phyloP scores from a whole-genome alignment of 169 alveolate species.

The Babesia ovata region DNA sequence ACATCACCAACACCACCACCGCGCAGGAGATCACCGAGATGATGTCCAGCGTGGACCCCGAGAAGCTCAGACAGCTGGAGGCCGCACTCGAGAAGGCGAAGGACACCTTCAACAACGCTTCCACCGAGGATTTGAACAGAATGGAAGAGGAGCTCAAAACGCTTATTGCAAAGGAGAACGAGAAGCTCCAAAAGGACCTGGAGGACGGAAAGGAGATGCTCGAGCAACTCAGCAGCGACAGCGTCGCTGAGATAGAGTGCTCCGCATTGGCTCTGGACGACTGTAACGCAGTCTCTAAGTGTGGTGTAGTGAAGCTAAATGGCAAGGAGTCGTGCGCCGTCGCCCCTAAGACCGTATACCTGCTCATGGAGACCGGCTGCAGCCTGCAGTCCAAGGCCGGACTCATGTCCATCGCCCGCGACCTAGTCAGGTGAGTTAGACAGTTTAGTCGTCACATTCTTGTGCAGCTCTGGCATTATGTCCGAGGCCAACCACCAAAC shows the following conservation, averaged over 20 bases:
- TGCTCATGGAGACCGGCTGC: slow-evolving; percentile 68
- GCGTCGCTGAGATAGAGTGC: slow-evolving; percentile 49
- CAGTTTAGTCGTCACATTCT: neutral
- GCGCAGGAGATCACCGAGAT: slow-evolving; percentile 40
- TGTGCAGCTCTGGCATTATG: slow-evolving; percentile 51
- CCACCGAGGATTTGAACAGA: slow-evolving; percentile 41
- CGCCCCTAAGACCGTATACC: slow-evolving; percentile 66
- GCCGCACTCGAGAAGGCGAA: slow-evolving; percentile 19
- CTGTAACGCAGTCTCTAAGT: slow-evolving; percentile 56
- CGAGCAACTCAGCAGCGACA: slow-evolving; percentile 59
- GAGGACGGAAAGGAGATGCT: slow-evolving; percentile 45
- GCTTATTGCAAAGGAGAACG: slow-evolving; percentile 14
- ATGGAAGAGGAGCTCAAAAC: slow-evolving; percentile 40
- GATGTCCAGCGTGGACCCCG: slow-evolving; percentile 37
- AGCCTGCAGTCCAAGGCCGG: slow-evolving; percentile 72
- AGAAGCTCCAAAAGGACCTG: slow-evolving; percentile 15
- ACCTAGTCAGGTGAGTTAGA: slow-evolving; percentile 44
- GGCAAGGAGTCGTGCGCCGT: slow-evolving; percentile 65
- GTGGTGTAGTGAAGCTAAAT: slow-evolving; percentile 50
- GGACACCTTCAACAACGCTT: slow-evolving; percentile 28
- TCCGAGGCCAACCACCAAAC: slow-evolving; percentile 46
- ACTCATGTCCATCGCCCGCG: slow-evolving; percentile 61
- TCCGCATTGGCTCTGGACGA: slow-evolving; percentile 28
- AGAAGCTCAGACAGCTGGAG: slow-evolving; percentile 20
- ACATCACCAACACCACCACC: slow-evolving; percentile 27